A percentile compares a stretch with the other conserved stretches of the same genome.
Conservation (phyloP, 1,284 basidiomycete genomes). For the Amylostereum areolatum region DNA sequence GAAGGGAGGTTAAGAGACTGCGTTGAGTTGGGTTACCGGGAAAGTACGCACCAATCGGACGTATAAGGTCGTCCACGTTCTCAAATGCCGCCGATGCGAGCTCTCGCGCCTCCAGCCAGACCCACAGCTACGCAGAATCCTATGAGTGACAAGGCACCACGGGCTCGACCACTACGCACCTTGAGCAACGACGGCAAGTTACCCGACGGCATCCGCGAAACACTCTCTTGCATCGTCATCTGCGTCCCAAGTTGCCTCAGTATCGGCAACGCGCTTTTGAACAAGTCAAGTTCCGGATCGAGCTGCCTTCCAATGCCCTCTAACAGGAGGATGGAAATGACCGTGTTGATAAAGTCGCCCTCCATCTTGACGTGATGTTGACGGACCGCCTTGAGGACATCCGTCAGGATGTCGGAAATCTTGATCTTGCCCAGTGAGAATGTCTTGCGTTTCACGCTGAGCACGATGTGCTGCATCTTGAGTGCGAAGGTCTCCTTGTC, state of each 20-base stretch:
- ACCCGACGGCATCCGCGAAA: constrained; percentile 56
- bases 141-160: neutral
- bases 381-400: constrained; percentile 85
- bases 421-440: constrained; percentile 95
- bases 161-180: constrained; percentile 30
- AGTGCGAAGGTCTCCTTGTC: constrained; percentile 94
- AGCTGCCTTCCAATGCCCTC: constrained; percentile 96
- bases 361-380: constrained; percentile 98
- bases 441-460: constrained; percentile 92
- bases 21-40: neutral
- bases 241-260: constrained; percentile 83
- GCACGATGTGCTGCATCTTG: constrained; percentile 94
- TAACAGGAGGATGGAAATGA: constrained; percentile 88
- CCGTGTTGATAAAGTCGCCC: constrained; percentile 97
- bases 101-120: constrained; percentile 85
- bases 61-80: constrained; percentile 73
- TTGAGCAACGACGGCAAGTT: constrained; percentile 83
- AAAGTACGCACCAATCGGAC: constrained; percentile 59
- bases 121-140: constrained; percentile 56
- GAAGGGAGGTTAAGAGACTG: too few relatives aligned
- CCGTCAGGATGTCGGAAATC: constrained; percentile 88
- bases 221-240: constrained; percentile 76
- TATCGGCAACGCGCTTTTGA: constrained; percentile 90
- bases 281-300: constrained; percentile 89
- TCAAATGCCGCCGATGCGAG: constrained; percentile 74